Conservation (phyloP, 2,329 filamentous ascomycete genomes). For the Aspergillus sp. region DNA sequence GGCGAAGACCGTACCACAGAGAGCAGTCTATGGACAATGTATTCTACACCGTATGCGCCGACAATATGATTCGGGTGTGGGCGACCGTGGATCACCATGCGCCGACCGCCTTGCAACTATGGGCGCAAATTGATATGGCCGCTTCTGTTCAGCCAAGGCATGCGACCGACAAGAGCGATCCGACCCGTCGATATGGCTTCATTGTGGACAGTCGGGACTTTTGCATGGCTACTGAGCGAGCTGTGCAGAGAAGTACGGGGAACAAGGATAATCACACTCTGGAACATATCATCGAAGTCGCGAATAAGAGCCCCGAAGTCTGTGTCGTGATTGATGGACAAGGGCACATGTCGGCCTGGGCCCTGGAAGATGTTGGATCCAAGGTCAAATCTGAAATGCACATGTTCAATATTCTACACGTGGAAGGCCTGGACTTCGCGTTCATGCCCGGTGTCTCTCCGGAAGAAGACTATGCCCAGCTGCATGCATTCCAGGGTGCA, state of each 20-base stretch:
- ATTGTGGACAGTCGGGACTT: slow-evolving; percentile 83
- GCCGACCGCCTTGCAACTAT: slow-evolving; percentile 72
- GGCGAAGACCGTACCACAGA: slow-evolving; percentile 75
- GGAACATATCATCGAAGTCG: slow-evolving; percentile 81
- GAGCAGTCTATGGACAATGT: slow-evolving; percentile 83
- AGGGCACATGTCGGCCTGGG: slow-evolving; percentile 89
- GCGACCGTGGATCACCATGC: slow-evolving; percentile 71
- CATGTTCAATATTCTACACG: slow-evolving; percentile 84
- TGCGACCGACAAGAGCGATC: slow-evolving; percentile 40
- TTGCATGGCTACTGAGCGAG: slow-evolving; percentile 72
- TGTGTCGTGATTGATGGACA: slow-evolving; percentile 81
- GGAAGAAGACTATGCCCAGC: slow-evolving; percentile 63
- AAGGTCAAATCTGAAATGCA: slow-evolving; percentile 65
- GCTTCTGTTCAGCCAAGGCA: slow-evolving; percentile 65
- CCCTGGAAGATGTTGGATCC: slow-evolving; percentile 79
- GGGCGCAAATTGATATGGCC: slow-evolving; percentile 76
- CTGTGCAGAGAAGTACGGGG: slow-evolving; percentile 64
- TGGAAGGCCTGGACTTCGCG: slow-evolving; percentile 58
- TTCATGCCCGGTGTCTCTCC: slow-evolving; percentile 34
- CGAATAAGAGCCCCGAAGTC: slow-evolving; percentile 82
- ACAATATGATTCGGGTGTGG: slow-evolving; percentile 82
- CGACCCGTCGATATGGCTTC: slow-evolving; percentile 67
- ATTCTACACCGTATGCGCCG: slow-evolving; percentile 83
- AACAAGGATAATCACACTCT: slow-evolving; percentile 70
- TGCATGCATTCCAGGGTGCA: slow-evolving; percentile 70